These are phyloP conservation scores for Xylaria sp. DNA, from an alignment of 2,329 filamentous ascomycete species.

Conservation along the genomic window DNA sequence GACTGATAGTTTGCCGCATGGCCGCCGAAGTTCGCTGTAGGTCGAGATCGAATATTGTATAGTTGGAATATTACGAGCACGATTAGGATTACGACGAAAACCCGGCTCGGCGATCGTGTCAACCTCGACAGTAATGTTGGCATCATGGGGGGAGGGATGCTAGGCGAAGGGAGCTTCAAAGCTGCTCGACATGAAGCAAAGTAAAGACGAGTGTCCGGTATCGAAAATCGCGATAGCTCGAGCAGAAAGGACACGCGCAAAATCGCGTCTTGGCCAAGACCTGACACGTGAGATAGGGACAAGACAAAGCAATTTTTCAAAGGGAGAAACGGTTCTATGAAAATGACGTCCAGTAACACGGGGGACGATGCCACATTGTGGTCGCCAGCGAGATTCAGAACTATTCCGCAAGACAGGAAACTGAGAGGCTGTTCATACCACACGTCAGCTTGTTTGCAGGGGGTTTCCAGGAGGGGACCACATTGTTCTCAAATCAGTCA, in stretches of 20 bases:
- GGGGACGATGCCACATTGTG: slow-evolving; percentile 16
- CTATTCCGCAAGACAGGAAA: slow-evolving; percentile 6
- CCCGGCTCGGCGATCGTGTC: slow-evolving; percentile 38
- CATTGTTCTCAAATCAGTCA: background rate
- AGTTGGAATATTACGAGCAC: slow-evolving; percentile 42
- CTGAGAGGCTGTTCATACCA: slow-evolving; percentile 24
- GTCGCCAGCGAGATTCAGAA: slow-evolving; percentile 16
- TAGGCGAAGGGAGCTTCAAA: slow-evolving; percentile 19
- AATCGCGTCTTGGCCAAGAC: slow-evolving; percentile 29
- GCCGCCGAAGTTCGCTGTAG: slow-evolving; percentile 22
- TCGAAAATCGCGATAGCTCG: background rate
- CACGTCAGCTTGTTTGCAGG: slow-evolving; percentile 27
- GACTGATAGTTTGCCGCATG: slow-evolving; percentile 17
- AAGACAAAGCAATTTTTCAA: slow-evolving; percentile 33
- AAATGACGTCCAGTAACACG: slow-evolving; percentile 7
- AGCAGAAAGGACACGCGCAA: slow-evolving; percentile 20
- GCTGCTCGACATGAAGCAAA: slow-evolving; percentile 32
- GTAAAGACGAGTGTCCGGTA: background rate
- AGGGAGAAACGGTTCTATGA: slow-evolving; percentile 12
- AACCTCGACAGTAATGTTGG: slow-evolving; percentile 31
- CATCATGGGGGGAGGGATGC: slow-evolving; percentile 21
- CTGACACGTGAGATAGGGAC: slow-evolving; percentile 14
- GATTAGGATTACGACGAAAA: slow-evolving; percentile 37
- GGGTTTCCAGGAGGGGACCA: slow-evolving; percentile 12
- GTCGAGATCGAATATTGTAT: slow-evolving; percentile 38